Base-by-base conservation (phyloP, 495 filamentous ascomycete genomes). In the Lichenothelia convexa region DNA sequence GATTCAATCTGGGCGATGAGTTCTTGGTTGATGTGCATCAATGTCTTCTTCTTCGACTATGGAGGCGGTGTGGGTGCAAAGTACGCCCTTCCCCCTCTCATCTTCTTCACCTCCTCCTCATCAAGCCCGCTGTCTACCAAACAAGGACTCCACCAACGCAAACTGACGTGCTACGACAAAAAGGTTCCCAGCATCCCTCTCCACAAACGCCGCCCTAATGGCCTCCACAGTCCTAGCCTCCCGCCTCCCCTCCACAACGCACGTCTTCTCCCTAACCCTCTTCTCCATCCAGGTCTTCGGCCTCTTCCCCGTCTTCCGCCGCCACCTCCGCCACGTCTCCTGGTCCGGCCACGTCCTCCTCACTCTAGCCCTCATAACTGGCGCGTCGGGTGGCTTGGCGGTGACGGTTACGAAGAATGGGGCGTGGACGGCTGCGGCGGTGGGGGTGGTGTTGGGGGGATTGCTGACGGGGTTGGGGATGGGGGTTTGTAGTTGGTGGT, bases 221-320 rank as follows among this genome's bases (percentile, higher is more conserved):
- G 85, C 85, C 3, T 83, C 77, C 5, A 92, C 89, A 1, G 83
- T 93, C 43, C 70, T 97, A 11, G 89, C 89, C 0, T 87, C 79
- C 23, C 73, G 85, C 2, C 64, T 97, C 11, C 80, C 80, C 2
- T 78, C 71, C 30, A 94, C 91, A 0, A 83, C 81, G 0, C 85
- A 95, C 50, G 89, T 97, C 6, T 97, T 97, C 58, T 86, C 79
- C 37, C 66, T 97, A 3, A 93, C 86, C 18, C 67, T 97, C 1
- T 95, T 95, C 63, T 80, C 73, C 40, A 97, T 97, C 51, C 85
- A 97, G 54, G 84, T 95, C 4, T 97, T 97, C 47, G 89, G 85
- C 0, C 64, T 97, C 8, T 97, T 95, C 48, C 89, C 89, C 9
- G 83, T 95, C 1, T 97, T 97, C 49, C 67, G 91, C 6, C 71